Evolutionary conservation across 176 grass and related monocot species (phyloP).

Genomic region (Oryza meridionalis): DNA sequence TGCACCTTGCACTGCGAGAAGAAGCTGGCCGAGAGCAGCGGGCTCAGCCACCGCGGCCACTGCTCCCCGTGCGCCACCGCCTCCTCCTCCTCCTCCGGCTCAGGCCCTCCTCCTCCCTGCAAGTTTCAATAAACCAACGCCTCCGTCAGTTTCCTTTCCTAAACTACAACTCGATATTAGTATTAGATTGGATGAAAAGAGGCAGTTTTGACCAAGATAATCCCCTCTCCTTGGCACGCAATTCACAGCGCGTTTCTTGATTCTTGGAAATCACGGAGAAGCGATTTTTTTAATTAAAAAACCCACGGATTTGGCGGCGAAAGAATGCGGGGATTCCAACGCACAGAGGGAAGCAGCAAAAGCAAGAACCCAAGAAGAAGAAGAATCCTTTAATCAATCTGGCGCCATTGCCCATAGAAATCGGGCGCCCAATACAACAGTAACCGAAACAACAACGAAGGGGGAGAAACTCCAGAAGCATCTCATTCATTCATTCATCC

Average conservation of each 20-base stretch:
- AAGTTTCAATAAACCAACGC: background rate
- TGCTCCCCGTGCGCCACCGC: conserved; percentile 34
- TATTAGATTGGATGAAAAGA: background rate
- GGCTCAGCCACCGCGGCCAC: conserved; percentile 83
- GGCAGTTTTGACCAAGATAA: background rate
- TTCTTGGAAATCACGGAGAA: background rate
- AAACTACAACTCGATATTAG: background rate
- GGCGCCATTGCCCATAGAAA: conserved; percentile 36
- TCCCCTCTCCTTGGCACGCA: background rate
- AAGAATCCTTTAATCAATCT: background rate
- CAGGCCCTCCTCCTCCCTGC: conserved; percentile 55
- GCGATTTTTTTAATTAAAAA: background rate
- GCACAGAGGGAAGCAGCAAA: background rate
- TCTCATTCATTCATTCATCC: background rate
- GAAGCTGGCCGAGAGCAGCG: conserved; percentile 78
- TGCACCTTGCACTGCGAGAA: conserved; percentile 88
- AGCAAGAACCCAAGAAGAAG: background rate
- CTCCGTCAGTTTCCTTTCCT: background rate
- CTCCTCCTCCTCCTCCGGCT: conserved; percentile 45
- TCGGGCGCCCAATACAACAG: conserved; percentile 2
- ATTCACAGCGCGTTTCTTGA: background rate
- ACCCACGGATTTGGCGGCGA: background rate
- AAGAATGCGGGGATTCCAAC: background rate
- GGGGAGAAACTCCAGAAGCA: background rate
- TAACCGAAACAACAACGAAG: background rate